A percentile compares a stretch with the other conserved stretches of the same genome.
Conservation (phyloP, 2,329 filamentous ascomycete species). For the Xylaria polymorpha region DNA sequence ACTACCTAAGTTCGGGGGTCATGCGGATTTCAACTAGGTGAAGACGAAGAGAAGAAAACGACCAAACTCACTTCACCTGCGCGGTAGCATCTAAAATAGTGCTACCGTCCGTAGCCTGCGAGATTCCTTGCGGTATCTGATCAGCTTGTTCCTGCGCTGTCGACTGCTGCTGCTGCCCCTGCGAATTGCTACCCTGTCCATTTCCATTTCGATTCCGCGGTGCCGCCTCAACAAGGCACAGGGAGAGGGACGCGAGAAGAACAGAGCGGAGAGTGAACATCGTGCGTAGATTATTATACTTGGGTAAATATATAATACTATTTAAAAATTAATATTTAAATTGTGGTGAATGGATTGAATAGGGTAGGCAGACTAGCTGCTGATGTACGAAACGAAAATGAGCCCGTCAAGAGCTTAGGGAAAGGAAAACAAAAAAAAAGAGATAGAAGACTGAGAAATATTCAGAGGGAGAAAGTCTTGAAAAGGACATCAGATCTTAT, state of each 20-base stretch:
- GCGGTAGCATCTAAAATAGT: constrained; percentile 67
- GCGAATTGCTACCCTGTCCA: constrained; percentile 3
- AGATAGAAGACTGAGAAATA: constrained; percentile 5
- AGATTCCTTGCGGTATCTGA: constrained; percentile 53
- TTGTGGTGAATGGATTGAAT: not conserved
- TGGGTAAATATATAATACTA: constrained; percentile 11
- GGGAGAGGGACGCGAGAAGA: constrained; percentile 39
- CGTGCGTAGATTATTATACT: not conserved
- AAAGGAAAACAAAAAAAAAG: constrained; percentile 17
- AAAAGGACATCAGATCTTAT: constrained; percentile 1
- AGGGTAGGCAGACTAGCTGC: constrained; percentile 22
- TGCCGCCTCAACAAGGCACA: constrained; percentile 43
- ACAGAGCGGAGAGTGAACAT: constrained; percentile 48
- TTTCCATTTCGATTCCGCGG: constrained; percentile 37
- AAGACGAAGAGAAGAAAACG: not conserved
- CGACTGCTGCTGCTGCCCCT: constrained; percentile 36
- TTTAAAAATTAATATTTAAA: constrained; percentile 22
- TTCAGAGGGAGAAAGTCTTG: not conserved
- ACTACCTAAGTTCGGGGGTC: not conserved
- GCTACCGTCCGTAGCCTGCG: constrained; percentile 63
- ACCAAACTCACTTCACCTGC: constrained; percentile 60
- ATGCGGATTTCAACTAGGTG: too few relatives aligned
- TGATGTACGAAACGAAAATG: constrained; percentile 25
- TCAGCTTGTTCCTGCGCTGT: constrained; percentile 46
- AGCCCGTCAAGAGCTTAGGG: constrained; percentile 41